Percentiles rank a stretch among this genome's conserved stretches.
These are phyloP conservation scores for Penicillium longicatenatum DNA, from an alignment of 495 filamentous ascomycete species.

Conservation along the genomic window DNA sequence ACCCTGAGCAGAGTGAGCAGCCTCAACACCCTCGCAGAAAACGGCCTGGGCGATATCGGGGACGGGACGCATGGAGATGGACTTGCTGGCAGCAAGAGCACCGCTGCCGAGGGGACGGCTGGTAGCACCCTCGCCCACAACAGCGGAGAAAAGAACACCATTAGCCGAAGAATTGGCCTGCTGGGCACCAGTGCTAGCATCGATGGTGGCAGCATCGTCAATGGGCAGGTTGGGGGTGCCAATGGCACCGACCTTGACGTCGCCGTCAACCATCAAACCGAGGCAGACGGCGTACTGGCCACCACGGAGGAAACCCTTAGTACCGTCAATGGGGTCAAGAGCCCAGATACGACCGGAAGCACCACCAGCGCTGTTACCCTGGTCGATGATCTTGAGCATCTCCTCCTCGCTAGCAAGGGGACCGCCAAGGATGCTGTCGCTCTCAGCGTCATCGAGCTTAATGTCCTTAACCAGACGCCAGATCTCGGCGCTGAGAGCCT, in stretches of 20 bases:
- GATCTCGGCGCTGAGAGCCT: constrained; percentile 66
- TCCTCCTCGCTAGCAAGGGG: constrained; percentile 64
- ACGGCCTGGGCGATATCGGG: constrained; percentile 74
- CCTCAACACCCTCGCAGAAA: constrained; percentile 95
- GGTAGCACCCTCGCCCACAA: constrained; percentile 72
- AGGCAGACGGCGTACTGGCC: constrained; percentile 97
- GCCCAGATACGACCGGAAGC: constrained; percentile 87
- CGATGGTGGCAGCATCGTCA: constrained; percentile 68
- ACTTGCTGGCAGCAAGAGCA: constrained; percentile 56
- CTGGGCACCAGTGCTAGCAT: constrained; percentile 65
- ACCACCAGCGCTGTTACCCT: constrained; percentile 79
- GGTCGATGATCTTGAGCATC: constrained; percentile 87
- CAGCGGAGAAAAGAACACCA: constrained; percentile 83
- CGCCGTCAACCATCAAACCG: constrained; percentile 87
- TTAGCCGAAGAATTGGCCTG: constrained; percentile 66
- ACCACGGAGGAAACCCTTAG: constrained; percentile 94
- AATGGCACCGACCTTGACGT: constrained; percentile 90
- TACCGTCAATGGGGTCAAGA: constrained; percentile 96
- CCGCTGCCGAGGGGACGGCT: constrained; percentile 69
- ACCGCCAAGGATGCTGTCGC: constrained; percentile 72
- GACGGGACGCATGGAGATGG: constrained; percentile 77
- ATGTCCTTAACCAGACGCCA: constrained; percentile 78
- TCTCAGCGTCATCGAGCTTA: constrained; percentile 65
- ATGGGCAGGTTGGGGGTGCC: constrained; percentile 94
- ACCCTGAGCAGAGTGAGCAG: constrained; percentile 83